A percentile compares a stretch with the other conserved stretches of the same genome.
Evolutionary conservation across 768 basidiomycete species (phyloP).

Genomic region (Podaxis mareebaensis): DNA sequence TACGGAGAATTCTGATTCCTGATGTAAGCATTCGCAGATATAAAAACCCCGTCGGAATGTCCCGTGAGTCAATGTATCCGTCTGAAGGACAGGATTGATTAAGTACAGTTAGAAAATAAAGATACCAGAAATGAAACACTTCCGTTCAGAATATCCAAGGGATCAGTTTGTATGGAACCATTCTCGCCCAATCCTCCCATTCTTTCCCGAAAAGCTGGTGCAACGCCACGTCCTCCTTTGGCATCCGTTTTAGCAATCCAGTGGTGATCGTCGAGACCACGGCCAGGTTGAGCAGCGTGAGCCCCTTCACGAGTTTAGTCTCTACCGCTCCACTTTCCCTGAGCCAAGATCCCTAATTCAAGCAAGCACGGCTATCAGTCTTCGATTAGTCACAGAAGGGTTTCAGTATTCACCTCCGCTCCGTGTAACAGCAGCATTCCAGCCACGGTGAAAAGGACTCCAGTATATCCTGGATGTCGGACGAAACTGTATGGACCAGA

Average conservation of each 20-base stretch:
- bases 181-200: conserved; percentile 44
- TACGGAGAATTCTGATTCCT: neutral
- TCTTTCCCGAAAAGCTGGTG: conserved; percentile 39
- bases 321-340: conserved; percentile 41
- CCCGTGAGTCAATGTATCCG: neutral
- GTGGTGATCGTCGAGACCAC: conserved; percentile 32
- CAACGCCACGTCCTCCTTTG: conserved; percentile 46
- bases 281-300: conserved; percentile 26
- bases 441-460: conserved; percentile 34
- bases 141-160: conserved; percentile 44
- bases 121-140: neutral
- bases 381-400: neutral
- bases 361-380: conserved; percentile 1
- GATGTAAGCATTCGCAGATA: neutral
- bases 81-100: neutral
- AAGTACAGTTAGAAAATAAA: neutral
- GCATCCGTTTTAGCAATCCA: conserved; percentile 41
- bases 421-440: conserved; percentile 39
- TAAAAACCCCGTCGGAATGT: neutral
- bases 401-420: conserved; percentile 30
- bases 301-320: conserved; percentile 30
- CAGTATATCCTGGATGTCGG: conserved; percentile 54
- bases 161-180: conserved; percentile 48
- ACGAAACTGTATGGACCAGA: conserved; percentile 49
- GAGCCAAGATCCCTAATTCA: conserved; percentile 42